Percentiles rank a stretch among this genome's conserved stretches.
Conservation (phyloP, 163 green algal genomes). For the Scenedesmus sp. region DNA sequence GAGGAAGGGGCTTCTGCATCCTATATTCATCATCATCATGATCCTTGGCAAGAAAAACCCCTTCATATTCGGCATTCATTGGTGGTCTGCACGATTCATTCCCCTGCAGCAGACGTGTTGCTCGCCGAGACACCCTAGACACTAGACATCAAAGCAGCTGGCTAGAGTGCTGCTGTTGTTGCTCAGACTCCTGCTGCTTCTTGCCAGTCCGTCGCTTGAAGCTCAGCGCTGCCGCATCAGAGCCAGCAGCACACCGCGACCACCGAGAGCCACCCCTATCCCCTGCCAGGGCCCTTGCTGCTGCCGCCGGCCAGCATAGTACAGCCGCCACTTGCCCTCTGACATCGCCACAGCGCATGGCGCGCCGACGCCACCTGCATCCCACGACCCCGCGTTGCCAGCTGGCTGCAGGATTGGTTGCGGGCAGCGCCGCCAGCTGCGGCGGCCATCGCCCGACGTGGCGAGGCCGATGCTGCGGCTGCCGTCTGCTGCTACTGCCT, state of each 20-base stretch:
- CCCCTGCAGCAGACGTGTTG: no score
- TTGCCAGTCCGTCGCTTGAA: conserved; percentile 35
- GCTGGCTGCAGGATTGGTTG: conserved; percentile 68
- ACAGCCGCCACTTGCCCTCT: conserved; percentile 85
- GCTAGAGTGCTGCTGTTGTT: neutral
- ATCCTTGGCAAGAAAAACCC: no score
- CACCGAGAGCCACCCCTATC: conserved; percentile 83
- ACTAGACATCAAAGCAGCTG: neutral
- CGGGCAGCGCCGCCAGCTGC: conserved; percentile 63
- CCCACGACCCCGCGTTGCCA: conserved; percentile 73
- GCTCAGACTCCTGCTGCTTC: neutral
- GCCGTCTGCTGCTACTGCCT: conserved; percentile 82
- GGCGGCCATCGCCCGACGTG: conserved; percentile 65
- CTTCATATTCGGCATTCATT: no score
- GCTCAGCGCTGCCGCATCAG: neutral
- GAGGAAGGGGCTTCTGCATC: no score
- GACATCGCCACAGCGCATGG: conserved; percentile 94
- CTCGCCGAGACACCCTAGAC: no score
- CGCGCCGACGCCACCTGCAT: conserved; percentile 83
- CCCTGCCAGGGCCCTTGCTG: conserved; percentile 72
- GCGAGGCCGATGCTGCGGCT: conserved; percentile 76
- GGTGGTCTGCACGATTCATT: no score
- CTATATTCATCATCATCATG: no score
- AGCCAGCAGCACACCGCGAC: neutral
- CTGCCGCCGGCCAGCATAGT: conserved; percentile 80